Percentiles rank a stretch among this genome's conserved stretches.
These are phyloP conservation scores for Aurifilum marmelostoma DNA, from an alignment of 2,329 filamentous ascomycete species.

Conservation along the genomic window DNA sequence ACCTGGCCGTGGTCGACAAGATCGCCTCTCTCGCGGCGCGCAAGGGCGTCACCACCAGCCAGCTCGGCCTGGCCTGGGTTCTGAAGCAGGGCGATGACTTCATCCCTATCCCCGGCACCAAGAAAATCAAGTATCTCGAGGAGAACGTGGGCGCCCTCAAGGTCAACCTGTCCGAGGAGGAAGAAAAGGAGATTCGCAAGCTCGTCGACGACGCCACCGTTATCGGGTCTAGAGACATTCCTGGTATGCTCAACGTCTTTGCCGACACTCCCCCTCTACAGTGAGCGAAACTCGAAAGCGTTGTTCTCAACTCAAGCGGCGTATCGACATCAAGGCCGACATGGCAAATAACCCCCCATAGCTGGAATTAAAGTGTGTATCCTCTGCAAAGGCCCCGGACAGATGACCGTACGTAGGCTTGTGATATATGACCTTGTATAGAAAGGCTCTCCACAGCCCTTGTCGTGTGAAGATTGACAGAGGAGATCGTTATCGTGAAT, in stretches of 20 bases:
- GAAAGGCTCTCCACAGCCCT: not conserved
- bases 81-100: slow-evolving; percentile 62
- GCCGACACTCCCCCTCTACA: slow-evolving; percentile 16
- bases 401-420: not conserved
- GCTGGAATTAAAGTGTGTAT: not conserved
- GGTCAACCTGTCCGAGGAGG: slow-evolving; percentile 40
- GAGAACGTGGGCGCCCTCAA: slow-evolving; percentile 46
- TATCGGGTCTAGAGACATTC: not conserved
- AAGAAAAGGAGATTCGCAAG: slow-evolving; percentile 41
- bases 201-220: slow-evolving; percentile 1
- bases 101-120: slow-evolving; percentile 60
- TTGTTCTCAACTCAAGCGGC: too few species aligned
- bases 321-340: too few species aligned
- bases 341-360: not conserved
- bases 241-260: not conserved
- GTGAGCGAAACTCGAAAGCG: not conserved
- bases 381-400: not conserved
- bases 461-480: not conserved
- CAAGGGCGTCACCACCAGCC: slow-evolving; percentile 49
- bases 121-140: slow-evolving; percentile 50
- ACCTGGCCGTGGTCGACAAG: slow-evolving; percentile 56
- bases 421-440: not conserved
- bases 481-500: not conserved
- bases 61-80: slow-evolving; percentile 67
- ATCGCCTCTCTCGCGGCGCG: slow-evolving; percentile 53